A percentile compares a stretch with the other conserved stretches of the same genome.
phyloP scores from a whole-genome alignment of 2,329 filamentous ascomycete species.

The Didymella pinodella region DNA sequence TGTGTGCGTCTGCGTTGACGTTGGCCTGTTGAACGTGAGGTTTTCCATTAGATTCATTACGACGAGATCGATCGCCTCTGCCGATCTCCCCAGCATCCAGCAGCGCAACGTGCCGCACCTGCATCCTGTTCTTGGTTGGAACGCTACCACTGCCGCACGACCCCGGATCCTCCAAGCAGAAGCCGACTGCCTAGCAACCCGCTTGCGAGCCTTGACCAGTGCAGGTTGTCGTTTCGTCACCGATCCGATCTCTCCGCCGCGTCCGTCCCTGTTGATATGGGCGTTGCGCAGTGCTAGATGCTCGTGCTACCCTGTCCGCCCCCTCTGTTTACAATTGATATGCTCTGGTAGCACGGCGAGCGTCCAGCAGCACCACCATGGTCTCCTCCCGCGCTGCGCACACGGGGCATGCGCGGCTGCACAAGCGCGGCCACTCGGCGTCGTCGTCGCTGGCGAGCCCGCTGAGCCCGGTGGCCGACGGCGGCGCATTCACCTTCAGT shows the following conservation, averaged over 20 bases:
- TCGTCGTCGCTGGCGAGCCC: conserved; percentile 49
- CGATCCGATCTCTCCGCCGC: conserved; percentile 23
- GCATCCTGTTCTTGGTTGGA: conserved; percentile 10
- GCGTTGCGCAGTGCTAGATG: conserved; percentile 38
- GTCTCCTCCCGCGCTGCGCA: conserved; percentile 29
- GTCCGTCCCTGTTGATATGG: conserved; percentile 14
- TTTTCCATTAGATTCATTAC: conserved; percentile 17
- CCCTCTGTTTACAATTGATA: conserved; percentile 25
- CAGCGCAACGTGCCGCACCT: conserved; percentile 21
- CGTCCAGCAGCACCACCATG: conserved; percentile 29
- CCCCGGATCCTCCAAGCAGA: conserved; percentile 15
- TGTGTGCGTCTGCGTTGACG: neutral
- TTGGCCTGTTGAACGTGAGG: conserved; percentile 5
- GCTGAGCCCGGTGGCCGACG: conserved; percentile 43
- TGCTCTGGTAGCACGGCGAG: conserved; percentile 26
- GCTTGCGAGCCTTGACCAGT: conserved; percentile 2
- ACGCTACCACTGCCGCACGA: conserved; percentile 4
- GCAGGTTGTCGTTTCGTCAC: conserved; percentile 21
- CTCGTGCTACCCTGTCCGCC: conserved; percentile 24
- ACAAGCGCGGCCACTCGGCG: conserved; percentile 52
- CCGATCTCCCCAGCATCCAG: conserved; percentile 14
- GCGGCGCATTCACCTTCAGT: conserved; percentile 42
- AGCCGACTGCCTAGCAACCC: conserved; percentile 11
- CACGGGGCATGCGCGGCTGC: conserved; percentile 49
- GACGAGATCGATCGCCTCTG: conserved; percentile 20